Evolutionary conservation across 768 basidiomycete species (phyloP), one percentile per base, ranked within the genome.

Genomic region (Boletus coccyginus): DNA sequence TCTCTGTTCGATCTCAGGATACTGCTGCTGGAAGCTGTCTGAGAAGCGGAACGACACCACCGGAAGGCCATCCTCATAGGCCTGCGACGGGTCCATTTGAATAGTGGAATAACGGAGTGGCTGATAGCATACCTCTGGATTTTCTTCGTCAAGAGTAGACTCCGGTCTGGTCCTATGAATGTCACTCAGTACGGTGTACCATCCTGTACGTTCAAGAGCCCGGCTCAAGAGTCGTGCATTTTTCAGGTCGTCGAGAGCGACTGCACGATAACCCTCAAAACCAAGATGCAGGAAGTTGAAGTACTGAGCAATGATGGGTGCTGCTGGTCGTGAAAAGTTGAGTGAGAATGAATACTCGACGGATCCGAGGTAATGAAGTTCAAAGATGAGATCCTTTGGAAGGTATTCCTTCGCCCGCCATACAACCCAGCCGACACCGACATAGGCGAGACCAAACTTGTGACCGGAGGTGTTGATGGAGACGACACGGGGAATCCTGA

Each of bases 291-390:
- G 58, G 68, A 85, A 79, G 68, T 81, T 85, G 74, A 82, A 86
- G 73, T 78, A 87, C 65, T 84, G 83, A 21, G 76, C 81, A 50
- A 85, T 77, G 61, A 84, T 81, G 5, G 84, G 84, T 47, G 81
- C 81, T 38, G 83, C 82, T 14, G 84, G 80, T 16, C 82, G 80
- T 46, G 81, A 83, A 68, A 83, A 84, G 71, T 84, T 83, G 55
- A 83, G 73, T 19, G 82, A 83, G 71, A 85, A 87, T 1, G 88
- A 88, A 69, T 94, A 94, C 69, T 96, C 91, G 55, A 80, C 75
- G 38, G 68, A 77, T 43, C 77, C 77, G 32, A 76, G 73, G 70
- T 78, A 82, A 67, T 82, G 75, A 24, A 80, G 72, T 66, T 79
- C 86, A 55, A 88, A 88, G 61, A 88, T 84, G 58, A 88, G 79